phyloP scores from a whole-genome alignment of 2,329 filamentous ascomycete species.

The Cordyceps cicadae region DNA sequence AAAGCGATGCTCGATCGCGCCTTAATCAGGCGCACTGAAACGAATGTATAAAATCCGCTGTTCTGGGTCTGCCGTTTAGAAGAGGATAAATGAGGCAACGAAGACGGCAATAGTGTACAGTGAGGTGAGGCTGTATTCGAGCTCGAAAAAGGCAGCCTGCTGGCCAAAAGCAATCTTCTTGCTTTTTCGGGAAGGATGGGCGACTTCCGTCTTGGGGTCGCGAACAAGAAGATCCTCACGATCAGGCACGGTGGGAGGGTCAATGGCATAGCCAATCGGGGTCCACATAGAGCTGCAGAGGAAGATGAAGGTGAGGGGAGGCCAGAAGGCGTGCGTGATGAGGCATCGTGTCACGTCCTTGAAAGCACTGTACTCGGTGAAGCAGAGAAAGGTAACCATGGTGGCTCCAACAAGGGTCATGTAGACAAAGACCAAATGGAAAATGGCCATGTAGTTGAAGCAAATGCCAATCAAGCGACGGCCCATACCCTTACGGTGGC shows the following conservation, averaged over 20 bases:
- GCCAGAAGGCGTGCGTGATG: conserved; percentile 55
- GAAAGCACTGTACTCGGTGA: conserved; percentile 29
- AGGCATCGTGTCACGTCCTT: conserved; percentile 41
- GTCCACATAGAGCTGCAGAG: conserved; percentile 48
- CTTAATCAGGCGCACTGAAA: neutral
- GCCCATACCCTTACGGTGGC: conserved; percentile 42
- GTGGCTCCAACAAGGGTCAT: conserved; percentile 42
- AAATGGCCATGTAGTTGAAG: conserved; percentile 45
- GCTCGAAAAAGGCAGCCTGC: conserved; percentile 47
- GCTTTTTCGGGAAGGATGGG: conserved; percentile 40
- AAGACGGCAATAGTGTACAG: conserved; percentile 43
- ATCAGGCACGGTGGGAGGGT: conserved; percentile 49
- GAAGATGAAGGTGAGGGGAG: conserved; percentile 49
- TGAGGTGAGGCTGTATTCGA: conserved; percentile 45
- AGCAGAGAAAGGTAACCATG: conserved; percentile 43
- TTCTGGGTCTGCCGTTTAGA: neutral
- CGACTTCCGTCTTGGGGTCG: conserved; percentile 47
- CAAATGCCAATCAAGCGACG: conserved; percentile 46
- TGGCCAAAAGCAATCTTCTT: conserved; percentile 48
- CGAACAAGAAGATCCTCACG: conserved; percentile 48
- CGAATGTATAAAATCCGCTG: neutral
- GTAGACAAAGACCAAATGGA: conserved; percentile 48
- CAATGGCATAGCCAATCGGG: conserved; percentile 52
- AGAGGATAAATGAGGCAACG: conserved; percentile 29
- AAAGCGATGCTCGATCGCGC: neutral